Conservation (phyloP, 805 yeast genomes). For the Spathaspora arborariae region DNA sequence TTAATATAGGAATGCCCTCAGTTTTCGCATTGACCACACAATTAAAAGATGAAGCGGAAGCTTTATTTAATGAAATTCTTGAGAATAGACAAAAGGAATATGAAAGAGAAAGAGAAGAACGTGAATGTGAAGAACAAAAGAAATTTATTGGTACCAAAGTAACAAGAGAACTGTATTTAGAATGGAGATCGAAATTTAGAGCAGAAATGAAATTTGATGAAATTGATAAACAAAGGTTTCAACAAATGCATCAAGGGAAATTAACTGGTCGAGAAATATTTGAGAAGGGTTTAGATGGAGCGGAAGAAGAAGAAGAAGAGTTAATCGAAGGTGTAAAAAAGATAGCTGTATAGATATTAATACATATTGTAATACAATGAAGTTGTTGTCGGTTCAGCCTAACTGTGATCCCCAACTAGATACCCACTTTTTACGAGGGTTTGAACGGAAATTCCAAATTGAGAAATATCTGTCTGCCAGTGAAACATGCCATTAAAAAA, state of each 20-base stretch:
- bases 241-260: slow-evolving; percentile 66
- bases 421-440: too few species aligned
- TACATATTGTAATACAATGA: not conserved
- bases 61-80: slow-evolving; percentile 56
- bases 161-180: slow-evolving; percentile 65
- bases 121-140: slow-evolving; percentile 80
- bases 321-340: slow-evolving; percentile 1
- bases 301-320: slow-evolving; percentile 44
- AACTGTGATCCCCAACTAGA: not conserved
- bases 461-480: not conserved
- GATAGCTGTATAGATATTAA: slow-evolving; percentile 3
- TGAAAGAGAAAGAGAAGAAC: slow-evolving; percentile 54
- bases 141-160: slow-evolving; percentile 91
- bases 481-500: not conserved
- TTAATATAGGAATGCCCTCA: slow-evolving; percentile 88
- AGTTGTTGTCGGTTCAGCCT: not conserved
- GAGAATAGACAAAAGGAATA: slow-evolving; percentile 43
- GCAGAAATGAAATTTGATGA: slow-evolving; percentile 68
- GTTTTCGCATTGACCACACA: slow-evolving; percentile 74
- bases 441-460: not conserved
- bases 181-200: slow-evolving; percentile 74
- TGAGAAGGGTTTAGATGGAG: slow-evolving; percentile 73
- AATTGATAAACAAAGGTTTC: slow-evolving; percentile 48
- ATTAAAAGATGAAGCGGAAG: slow-evolving; percentile 80
- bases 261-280: slow-evolving; percentile 87